phyloP scores from a whole-genome alignment of 371 early-diverging fungal species.

The Mortierella sp. region DNA sequence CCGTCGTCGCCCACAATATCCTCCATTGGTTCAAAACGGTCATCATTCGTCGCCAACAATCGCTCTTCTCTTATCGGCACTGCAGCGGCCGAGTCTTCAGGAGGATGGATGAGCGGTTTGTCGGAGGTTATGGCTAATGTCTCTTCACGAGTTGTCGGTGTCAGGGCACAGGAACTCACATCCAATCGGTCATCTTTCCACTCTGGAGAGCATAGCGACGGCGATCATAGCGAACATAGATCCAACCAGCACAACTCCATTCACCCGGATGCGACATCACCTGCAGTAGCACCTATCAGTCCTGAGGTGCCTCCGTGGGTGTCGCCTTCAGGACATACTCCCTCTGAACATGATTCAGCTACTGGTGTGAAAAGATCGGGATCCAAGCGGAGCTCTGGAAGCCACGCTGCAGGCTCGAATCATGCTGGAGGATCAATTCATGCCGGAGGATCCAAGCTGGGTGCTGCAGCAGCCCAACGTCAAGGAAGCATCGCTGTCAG shows the following conservation, averaged over 20 bases:
- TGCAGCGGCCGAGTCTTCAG: constrained; percentile 17
- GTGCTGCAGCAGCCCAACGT: neutral
- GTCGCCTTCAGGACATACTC: constrained; percentile 12
- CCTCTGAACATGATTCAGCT: constrained; percentile 38
- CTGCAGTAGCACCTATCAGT: neutral
- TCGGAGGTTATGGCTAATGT: constrained; percentile 46
- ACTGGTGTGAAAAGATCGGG: constrained; percentile 8
- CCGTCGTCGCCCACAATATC: constrained; percentile 28
- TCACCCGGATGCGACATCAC: constrained; percentile 14
- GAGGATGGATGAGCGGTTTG: constrained; percentile 45
- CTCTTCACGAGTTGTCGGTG: constrained; percentile 52
- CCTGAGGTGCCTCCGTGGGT: constrained; percentile 37
- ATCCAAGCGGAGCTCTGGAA: constrained; percentile 37
- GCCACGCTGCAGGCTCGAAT: constrained; percentile 30
- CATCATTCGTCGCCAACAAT: constrained; percentile 26
- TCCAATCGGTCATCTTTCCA: neutral
- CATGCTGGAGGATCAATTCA: constrained; percentile 26
- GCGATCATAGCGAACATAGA: constrained; percentile 15
- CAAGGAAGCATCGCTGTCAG: constrained; percentile 7
- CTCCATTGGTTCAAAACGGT: constrained; percentile 19
- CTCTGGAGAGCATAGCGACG: constrained; percentile 24
- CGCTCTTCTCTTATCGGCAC: constrained; percentile 36
- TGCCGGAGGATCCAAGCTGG: constrained; percentile 17
- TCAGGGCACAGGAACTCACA: constrained; percentile 43
- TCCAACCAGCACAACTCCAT: constrained; percentile 17